These are phyloP conservation scores for Hansenula anomala DNA, from an alignment of 1,139 yeast species.

Conservation along the genomic window DNA sequence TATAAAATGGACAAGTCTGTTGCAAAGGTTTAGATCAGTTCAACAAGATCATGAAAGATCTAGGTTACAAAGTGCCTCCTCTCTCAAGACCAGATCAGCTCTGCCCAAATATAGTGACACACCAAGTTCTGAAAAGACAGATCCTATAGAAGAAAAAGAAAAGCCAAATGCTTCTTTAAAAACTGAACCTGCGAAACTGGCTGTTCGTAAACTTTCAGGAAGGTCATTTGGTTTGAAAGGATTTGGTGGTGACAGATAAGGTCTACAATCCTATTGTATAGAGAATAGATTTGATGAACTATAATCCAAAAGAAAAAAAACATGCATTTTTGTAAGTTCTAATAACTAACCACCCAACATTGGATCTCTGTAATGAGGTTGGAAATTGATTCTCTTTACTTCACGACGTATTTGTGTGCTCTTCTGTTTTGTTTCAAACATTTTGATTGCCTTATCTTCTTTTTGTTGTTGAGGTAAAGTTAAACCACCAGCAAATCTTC, in stretches of 20 bases:
- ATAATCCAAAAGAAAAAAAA: neutral
- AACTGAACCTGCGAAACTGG: slow-evolving; percentile 15
- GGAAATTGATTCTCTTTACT: slow-evolving; percentile 49
- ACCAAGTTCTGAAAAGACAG: slow-evolving; percentile 11
- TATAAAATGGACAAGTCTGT: slow-evolving; percentile 37
- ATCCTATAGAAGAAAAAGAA: slow-evolving; percentile 12
- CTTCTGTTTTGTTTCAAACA: slow-evolving; percentile 40
- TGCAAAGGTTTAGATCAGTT: slow-evolving; percentile 55
- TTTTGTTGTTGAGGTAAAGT: slow-evolving; percentile 34
- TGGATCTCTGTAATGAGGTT: slow-evolving; percentile 64
- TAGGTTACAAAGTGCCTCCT: slow-evolving; percentile 8
- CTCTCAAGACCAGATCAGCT: slow-evolving; percentile 6
- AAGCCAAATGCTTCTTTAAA: slow-evolving; percentile 5
- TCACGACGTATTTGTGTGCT: slow-evolving; percentile 47
- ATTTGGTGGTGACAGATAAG: slow-evolving; percentile 18
- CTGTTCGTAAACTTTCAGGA: slow-evolving; percentile 23
- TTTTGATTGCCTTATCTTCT: slow-evolving; percentile 40
- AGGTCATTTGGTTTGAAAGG: slow-evolving; percentile 24
- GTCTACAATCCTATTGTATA: neutral
- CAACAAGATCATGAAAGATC: slow-evolving; percentile 51
- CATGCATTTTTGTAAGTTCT: neutral
- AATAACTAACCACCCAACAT: slow-evolving; percentile 33
- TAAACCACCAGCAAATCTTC: slow-evolving; percentile 31
- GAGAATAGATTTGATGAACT: neutral
- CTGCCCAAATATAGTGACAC: slow-evolving; percentile 19